A percentile compares a stretch with the other conserved stretches of the same genome.
These are phyloP conservation scores for Penicillium olsonii DNA, from an alignment of 2,329 filamentous ascomycete genomes.

Conservation along the genomic window DNA sequence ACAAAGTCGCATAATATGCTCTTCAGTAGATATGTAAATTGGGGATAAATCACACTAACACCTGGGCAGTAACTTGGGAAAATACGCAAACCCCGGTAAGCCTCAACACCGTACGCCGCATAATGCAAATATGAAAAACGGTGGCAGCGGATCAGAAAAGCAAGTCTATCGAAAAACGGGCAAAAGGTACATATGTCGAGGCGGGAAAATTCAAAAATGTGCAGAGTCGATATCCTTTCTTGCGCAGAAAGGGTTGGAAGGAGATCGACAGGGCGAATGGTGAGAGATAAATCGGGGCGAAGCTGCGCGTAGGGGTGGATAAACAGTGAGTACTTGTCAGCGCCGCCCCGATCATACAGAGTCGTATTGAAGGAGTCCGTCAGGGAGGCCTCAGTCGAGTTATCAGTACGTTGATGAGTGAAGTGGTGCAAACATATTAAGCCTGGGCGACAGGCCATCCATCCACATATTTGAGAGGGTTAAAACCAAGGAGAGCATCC, in stretches of 20 bases:
- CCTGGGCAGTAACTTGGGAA: too few relatives aligned
- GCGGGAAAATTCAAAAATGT: neutral
- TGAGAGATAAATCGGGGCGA: too few relatives aligned
- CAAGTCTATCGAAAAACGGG: neutral
- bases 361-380: too few relatives aligned
- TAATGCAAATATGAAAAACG: neutral
- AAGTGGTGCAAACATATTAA: slow-evolving; percentile 9
- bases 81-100: too few relatives aligned
- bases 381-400: too few relatives aligned
- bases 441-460: slow-evolving; percentile 34
- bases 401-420: neutral
- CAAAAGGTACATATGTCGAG: neutral
- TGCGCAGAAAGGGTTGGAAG: neutral
- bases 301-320: too few relatives aligned
- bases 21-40: neutral
- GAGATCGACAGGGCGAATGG: neutral
- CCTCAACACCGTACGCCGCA: neutral
- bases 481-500: slow-evolving; percentile 36
- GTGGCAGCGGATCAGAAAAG: neutral
- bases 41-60: too few relatives aligned
- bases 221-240: neutral
- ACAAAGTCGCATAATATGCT: too few relatives aligned
- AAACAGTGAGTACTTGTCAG: too few relatives aligned
- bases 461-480: slow-evolving; percentile 31
- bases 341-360: too few relatives aligned